A percentile compares a stretch with the other conserved stretches of the same genome.
These are phyloP conservation scores for Areca catechu DNA, from an alignment of 176 grass and related monocot species.

Conservation along the genomic window DNA sequence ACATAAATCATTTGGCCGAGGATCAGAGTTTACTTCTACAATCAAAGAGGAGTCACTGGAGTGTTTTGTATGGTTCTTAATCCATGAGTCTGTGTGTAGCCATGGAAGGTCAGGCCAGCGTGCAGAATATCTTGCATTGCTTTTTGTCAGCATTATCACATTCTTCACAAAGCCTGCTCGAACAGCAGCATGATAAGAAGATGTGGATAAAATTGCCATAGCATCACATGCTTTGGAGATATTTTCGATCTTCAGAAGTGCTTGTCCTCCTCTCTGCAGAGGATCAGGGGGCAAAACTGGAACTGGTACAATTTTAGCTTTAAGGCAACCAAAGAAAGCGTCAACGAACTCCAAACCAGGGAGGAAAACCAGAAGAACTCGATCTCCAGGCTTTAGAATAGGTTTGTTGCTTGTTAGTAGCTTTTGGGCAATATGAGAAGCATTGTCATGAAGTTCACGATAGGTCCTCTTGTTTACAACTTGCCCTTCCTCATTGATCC, in stretches of 20 bases:
- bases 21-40: conserved; percentile 20
- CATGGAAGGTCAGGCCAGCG: conserved; percentile 60
- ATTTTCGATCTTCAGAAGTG: conserved; percentile 63
- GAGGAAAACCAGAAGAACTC: conserved; percentile 57
- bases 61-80: conserved; percentile 36
- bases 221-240: conserved; percentile 46
- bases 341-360: conserved; percentile 69
- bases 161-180: conserved; percentile 57
- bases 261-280: conserved; percentile 49
- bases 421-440: conserved; percentile 44
- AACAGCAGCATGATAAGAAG: conserved; percentile 59
- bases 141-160: conserved; percentile 37
- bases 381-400: conserved; percentile 44
- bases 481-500: conserved; percentile 64
- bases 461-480: conserved; percentile 54
- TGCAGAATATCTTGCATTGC: conserved; percentile 27
- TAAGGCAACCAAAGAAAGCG: conserved; percentile 60
- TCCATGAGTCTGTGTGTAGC: conserved; percentile 57
- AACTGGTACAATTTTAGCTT: conserved; percentile 57
- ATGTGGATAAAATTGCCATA: conserved; percentile 61
- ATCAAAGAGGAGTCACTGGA: conserved; percentile 18
- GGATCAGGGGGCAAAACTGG: conserved; percentile 70
- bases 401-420: conserved; percentile 46
- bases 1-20: conserved; percentile 39
- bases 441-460: conserved; percentile 49